Conservation (phyloP, 208 protist genomes). For the Vickermania ingenoplastis region DNA sequence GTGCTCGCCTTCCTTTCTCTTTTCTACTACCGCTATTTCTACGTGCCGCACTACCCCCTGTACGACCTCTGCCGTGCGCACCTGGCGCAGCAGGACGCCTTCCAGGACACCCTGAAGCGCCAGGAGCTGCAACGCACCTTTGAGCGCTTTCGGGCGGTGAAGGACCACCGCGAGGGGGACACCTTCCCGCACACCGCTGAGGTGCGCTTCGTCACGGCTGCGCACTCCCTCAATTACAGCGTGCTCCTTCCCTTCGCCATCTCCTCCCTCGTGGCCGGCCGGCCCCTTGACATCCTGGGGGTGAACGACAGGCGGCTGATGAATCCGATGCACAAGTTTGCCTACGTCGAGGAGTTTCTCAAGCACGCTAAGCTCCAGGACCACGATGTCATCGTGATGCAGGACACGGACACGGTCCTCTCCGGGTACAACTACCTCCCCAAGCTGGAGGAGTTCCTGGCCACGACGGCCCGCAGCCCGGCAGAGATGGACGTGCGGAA, state of each 20-base stretch:
- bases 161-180: neutral
- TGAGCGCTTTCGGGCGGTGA: neutral
- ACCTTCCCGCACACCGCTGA: neutral
- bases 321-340: neutral
- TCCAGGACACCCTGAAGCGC: neutral
- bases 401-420: neutral
- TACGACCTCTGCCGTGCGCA: neutral
- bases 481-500: neutral
- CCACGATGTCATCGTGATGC: neutral
- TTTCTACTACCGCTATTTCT: too few relatives aligned
- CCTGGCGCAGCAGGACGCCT: neutral
- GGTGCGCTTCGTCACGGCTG: neutral
- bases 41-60: too few relatives aligned
- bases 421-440: neutral
- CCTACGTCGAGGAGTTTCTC: neutral
- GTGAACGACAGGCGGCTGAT: neutral
- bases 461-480: neutral
- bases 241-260: neutral
- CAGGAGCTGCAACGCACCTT: neutral
- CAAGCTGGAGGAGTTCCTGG: neutral
- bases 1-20: too few relatives aligned
- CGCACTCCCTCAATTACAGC: neutral
- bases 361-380: neutral
- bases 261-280: neutral
- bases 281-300: neutral